phyloP scores from a whole-genome alignment of 2,329 filamentous ascomycete species.

The Penicillium sp. region DNA sequence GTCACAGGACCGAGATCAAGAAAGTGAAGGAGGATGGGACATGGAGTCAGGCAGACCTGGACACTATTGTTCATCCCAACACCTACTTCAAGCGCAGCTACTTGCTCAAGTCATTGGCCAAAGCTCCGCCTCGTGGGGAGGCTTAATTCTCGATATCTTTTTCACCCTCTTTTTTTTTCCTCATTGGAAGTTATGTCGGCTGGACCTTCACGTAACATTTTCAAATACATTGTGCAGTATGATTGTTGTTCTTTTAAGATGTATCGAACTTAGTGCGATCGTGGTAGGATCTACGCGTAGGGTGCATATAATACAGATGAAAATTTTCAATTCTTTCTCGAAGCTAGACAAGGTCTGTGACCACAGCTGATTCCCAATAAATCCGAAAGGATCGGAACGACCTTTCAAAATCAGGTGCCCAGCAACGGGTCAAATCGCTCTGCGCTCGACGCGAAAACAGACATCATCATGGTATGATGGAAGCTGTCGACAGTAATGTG shows the following conservation, averaged over 20 bases:
- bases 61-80: conserved; percentile 96
- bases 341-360: conserved; percentile 41
- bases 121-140: conserved; percentile 36
- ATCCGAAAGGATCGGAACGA: conserved; percentile 57
- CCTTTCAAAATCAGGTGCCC: conserved; percentile 64
- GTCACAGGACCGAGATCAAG: conserved; percentile 73
- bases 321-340: background rate
- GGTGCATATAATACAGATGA: too few species aligned
- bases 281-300: too few species aligned
- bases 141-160: conserved; percentile 29
- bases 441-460: conserved; percentile 67
- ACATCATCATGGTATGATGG: conserved; percentile 45
- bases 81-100: conserved; percentile 97
- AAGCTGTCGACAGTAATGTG: conserved; percentile 57
- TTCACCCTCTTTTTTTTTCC: conserved; percentile 23
- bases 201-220: background rate
- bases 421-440: conserved; percentile 60
- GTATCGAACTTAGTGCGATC: too few species aligned
- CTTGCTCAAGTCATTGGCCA: conserved; percentile 71
- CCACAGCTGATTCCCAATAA: conserved; percentile 68
- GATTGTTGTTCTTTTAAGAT: too few species aligned
- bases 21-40: conserved; percentile 68
- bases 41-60: conserved; percentile 69
- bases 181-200: conserved; percentile 44
- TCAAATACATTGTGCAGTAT: too few species aligned